Evolutionary conservation across 192 early-diverging fungal genomes (phyloP).

Genomic region (Coemansia umbellata): DNA sequence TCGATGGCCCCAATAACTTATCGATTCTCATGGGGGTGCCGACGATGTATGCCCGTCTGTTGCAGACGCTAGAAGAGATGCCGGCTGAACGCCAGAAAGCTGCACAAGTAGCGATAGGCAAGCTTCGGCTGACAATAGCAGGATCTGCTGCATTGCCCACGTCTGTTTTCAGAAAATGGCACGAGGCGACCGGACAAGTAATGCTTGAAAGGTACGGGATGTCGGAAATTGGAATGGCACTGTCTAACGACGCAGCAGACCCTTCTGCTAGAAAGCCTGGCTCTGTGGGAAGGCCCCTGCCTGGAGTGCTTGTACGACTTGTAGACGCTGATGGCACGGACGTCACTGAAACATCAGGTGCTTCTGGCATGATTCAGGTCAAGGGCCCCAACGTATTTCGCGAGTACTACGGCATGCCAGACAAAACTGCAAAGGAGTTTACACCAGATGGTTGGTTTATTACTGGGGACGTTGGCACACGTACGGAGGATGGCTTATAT

Average conservation of each 20-base stretch:
- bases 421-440: slow-evolving; percentile 69
- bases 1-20: slow-evolving; percentile 52
- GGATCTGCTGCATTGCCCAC: slow-evolving; percentile 75
- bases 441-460: slow-evolving; percentile 74
- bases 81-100: slow-evolving; percentile 20
- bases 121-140: slow-evolving; percentile 73
- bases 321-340: slow-evolving; percentile 47
- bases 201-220: slow-evolving; percentile 87
- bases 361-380: slow-evolving; percentile 69
- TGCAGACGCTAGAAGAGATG: slow-evolving; percentile 55
- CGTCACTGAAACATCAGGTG: slow-evolving; percentile 50
- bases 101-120: slow-evolving; percentile 53
- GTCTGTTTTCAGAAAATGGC: slow-evolving; percentile 66
- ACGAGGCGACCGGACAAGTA: slow-evolving; percentile 63
- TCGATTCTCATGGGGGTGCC: slow-evolving; percentile 88
- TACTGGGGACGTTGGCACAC: slow-evolving; percentile 74
- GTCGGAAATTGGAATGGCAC: slow-evolving; percentile 90
- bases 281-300: slow-evolving; percentile 73
- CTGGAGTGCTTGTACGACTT: slow-evolving; percentile 61
- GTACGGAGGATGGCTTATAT: slow-evolving; percentile 55
- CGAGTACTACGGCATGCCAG: slow-evolving; percentile 69
- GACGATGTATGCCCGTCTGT: slow-evolving; percentile 78
- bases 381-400: slow-evolving; percentile 72
- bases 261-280: slow-evolving; percentile 44
- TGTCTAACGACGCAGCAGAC: slow-evolving; percentile 54